A percentile compares a stretch with the other conserved stretches of the same genome.
Evolutionary conservation across 2,329 filamentous ascomycete genomes (phyloP).

Genomic region (Didymella pinodella): DNA sequence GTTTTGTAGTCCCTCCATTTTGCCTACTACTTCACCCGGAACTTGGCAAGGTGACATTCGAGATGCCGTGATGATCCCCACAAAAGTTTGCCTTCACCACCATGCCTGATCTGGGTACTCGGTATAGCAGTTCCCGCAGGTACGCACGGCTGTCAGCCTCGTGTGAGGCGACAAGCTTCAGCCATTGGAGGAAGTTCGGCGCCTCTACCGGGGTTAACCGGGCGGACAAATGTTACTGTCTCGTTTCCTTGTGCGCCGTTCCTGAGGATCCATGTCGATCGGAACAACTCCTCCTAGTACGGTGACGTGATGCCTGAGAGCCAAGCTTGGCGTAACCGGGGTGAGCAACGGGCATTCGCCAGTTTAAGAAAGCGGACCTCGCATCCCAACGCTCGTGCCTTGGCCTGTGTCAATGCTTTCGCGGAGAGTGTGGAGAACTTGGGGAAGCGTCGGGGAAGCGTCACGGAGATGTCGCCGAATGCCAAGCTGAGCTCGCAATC

Average conservation of each 20-base stretch:
- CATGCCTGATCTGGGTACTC: slow-evolving; percentile 15
- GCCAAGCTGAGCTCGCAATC: slow-evolving; percentile 16
- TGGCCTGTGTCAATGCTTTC: slow-evolving; percentile 12
- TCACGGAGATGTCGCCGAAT: slow-evolving; percentile 17
- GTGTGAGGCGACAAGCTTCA: slow-evolving; percentile 7
- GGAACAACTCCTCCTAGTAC: slow-evolving; percentile 12
- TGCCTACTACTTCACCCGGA: slow-evolving; percentile 9
- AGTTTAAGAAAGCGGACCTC: slow-evolving; percentile 6
- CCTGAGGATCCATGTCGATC: slow-evolving; percentile 22
- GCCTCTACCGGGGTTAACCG: slow-evolving; percentile 4
- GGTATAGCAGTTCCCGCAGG: slow-evolving; percentile 16
- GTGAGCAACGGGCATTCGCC: slow-evolving; percentile 6
- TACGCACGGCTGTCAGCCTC: slow-evolving; percentile 8
- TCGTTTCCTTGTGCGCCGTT: slow-evolving; percentile 15
- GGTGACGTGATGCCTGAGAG: slow-evolving; percentile 18
- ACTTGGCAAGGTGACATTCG: slow-evolving; percentile 13
- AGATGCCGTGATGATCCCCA: slow-evolving; percentile 19
- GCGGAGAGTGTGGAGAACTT: slow-evolving; percentile 23
- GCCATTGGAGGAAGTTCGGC: slow-evolving; percentile 38
- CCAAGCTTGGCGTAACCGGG: slow-evolving; percentile 6
- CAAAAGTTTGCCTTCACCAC: slow-evolving; percentile 9
- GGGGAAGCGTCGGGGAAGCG: slow-evolving; percentile 15
- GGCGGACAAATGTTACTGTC: slow-evolving; percentile 31
- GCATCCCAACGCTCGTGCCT: slow-evolving; percentile 15
- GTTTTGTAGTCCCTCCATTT: slow-evolving; percentile 14